Evolutionary conservation across 352 stramenopile genomes (phyloP), one percentile per base, ranked within the genome.

Genomic region (Globisporangium paddicum): DNA sequence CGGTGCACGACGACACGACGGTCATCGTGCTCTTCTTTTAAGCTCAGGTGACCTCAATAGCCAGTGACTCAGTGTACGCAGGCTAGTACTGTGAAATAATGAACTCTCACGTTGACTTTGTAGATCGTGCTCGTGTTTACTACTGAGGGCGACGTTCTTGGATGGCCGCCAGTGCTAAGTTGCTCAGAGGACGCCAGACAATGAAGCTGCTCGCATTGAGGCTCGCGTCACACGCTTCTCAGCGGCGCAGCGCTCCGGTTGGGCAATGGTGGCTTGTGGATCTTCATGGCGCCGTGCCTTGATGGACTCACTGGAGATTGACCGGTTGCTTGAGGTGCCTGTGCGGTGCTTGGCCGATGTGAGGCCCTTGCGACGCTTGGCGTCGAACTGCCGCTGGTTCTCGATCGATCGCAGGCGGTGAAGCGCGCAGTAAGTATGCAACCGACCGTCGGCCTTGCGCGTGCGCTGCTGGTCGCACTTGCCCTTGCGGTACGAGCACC

Each of bases 1-100:
- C 72, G 56, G 82, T 87, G 56, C 90, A 98, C 75, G 92, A 98
- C 68, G 92, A 98, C 66, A 96, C 92, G 35, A 97, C 87, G 8
- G 90, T 89, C 40, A 69, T 97, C 9, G 87, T 98, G 25, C 66
- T 98, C 21, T 95, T 91, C 67, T 86, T 93, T 19, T n/a, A n/a
- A n/a, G n/a, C n/a, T n/a, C n/a, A n/a, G n/a, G n/a, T n/a, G n/a
- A n/a, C n/a, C n/a, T n/a, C n/a, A n/a, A n/a, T n/a, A n/a, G n/a
- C n/a, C n/a, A n/a, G n/a, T n/a, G n/a, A n/a, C n/a, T n/a, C n/a
- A n/a, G n/a, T n/a, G n/a, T n/a, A n/a, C n/a, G n/a, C n/a, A n/a
- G n/a, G n/a, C n/a, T n/a, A n/a, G n/a, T n/a, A n/a, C n/a, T n/a
- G n/a, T n/a, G n/a, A n/a, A n/a, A n/a, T n/a, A n/a, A n/a, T n/a